Conservation (phyloP, 257 asterid species). For the Solanum tarapatanum region DNA sequence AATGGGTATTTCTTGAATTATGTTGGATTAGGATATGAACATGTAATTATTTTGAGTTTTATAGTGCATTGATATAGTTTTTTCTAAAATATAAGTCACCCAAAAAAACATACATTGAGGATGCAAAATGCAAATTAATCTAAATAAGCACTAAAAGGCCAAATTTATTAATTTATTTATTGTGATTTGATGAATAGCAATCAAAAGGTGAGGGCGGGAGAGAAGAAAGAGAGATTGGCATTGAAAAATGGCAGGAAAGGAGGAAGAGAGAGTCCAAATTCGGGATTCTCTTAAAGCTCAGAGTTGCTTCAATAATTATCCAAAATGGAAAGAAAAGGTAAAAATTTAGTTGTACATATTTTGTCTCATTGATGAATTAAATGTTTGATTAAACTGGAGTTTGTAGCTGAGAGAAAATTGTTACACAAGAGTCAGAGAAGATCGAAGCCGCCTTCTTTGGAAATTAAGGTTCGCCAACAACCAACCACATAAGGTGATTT, state of each 20-base stretch:
- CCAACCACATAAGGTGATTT: slow-evolving; percentile 15
- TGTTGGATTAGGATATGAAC: too few relatives aligned
- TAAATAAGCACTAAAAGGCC: neutral
- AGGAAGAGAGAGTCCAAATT: slow-evolving; percentile 11
- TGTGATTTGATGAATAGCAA: neutral
- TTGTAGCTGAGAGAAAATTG: slow-evolving; percentile 84
- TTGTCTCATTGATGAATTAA: neutral
- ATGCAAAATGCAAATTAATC: neutral
- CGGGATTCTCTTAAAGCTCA: slow-evolving; percentile 45
- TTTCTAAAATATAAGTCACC: neutral
- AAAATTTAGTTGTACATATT: neutral
- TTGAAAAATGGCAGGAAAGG: slow-evolving; percentile 37
- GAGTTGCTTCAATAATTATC: slow-evolving; percentile 36
- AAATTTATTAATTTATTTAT: too few relatives aligned
- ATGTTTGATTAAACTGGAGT: neutral
- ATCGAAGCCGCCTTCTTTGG: slow-evolving; percentile 79
- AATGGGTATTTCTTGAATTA: too few relatives aligned
- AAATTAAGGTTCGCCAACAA: slow-evolving; percentile 42
- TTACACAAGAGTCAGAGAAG: slow-evolving; percentile 68
- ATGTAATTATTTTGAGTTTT: neutral
- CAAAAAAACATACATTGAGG: neutral
- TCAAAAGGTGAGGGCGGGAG: neutral
- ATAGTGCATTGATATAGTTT: too few relatives aligned
- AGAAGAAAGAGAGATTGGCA: neutral
- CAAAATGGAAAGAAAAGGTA: slow-evolving; percentile 78